Conservation (phyloP, 2,329 filamentous ascomycete species). For the Hypocrella siamensis region DNA sequence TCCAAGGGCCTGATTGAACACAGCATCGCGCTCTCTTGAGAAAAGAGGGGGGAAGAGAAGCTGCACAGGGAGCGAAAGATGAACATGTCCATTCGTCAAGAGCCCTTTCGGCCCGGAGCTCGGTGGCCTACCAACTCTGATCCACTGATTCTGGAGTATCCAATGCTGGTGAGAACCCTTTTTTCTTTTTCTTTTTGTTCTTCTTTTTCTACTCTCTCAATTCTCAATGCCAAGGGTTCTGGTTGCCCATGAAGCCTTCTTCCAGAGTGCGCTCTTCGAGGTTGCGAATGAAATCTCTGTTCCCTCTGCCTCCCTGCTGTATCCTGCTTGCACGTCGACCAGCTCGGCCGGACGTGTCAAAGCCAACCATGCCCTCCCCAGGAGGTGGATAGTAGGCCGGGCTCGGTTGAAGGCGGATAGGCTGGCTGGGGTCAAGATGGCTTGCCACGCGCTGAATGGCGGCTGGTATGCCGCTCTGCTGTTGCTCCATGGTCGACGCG, state of each 20-base stretch:
- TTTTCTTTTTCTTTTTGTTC: neutral
- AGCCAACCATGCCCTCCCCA: constrained; percentile 58
- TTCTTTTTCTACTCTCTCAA: neutral
- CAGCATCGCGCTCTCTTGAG: too few species aligned
- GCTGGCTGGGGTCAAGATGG: constrained; percentile 85
- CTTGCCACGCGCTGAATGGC: constrained; percentile 90
- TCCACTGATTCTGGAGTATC: neutral
- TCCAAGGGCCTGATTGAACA: too few species aligned
- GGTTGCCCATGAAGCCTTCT: constrained; percentile 68
- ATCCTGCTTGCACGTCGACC: constrained; percentile 64
- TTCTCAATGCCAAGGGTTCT: constrained; percentile 51
- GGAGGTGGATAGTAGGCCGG: constrained; percentile 95
- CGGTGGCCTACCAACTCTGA: neutral
- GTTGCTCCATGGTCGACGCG: constrained; percentile 91
- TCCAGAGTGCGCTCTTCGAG: constrained; percentile 89
- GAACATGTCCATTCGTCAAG: too few species aligned
- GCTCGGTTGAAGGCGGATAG: constrained; percentile 85
- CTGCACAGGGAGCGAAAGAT: too few species aligned
- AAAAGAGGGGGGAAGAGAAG: too few species aligned
- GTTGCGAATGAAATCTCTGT: constrained; percentile 85
- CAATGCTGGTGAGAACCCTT: too few species aligned
- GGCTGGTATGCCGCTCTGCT: constrained; percentile 80
- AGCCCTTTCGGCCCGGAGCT: too few species aligned
- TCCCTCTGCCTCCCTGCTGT: constrained; percentile 41
- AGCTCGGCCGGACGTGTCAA: constrained; percentile 39